Conservation (phyloP, 257 asterid species). For the Leonotis leonurus region DNA sequence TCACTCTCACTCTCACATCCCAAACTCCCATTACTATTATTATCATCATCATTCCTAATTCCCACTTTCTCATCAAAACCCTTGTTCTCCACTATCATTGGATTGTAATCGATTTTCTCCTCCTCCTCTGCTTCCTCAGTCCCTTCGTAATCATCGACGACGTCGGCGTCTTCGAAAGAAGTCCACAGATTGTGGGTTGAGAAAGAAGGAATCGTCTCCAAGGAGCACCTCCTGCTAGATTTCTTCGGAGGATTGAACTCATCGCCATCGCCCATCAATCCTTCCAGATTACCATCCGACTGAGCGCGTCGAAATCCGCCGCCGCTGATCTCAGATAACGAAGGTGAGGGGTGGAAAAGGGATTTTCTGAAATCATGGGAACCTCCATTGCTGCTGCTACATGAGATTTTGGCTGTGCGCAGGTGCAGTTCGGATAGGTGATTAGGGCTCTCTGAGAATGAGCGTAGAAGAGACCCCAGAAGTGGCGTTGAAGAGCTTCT, state of each 20-base stretch:
- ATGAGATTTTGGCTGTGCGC: slow-evolving; percentile 36
- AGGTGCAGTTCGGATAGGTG: slow-evolving; percentile 35
- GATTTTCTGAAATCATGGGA: slow-evolving; percentile 27
- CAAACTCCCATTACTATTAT: slow-evolving; percentile 6
- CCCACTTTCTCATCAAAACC: slow-evolving; percentile 21
- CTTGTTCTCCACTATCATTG: slow-evolving; percentile 13
- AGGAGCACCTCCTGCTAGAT: slow-evolving; percentile 22
- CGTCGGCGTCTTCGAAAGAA: slow-evolving; percentile 23
- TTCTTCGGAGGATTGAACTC: slow-evolving; percentile 44
- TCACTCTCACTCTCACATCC: slow-evolving; percentile 24
- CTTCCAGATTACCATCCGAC: slow-evolving; percentile 74
- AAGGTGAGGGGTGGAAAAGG: slow-evolving; percentile 42
- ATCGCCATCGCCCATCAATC: slow-evolving; percentile 53
- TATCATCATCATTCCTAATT: too few species aligned
- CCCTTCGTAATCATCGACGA: slow-evolving; percentile 35
- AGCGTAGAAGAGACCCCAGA: slow-evolving; percentile 61
- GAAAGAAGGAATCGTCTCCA: slow-evolving; percentile 64
- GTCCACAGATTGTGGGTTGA: slow-evolving; percentile 14
- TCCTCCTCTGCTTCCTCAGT: slow-evolving; percentile 6
- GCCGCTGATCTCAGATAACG: slow-evolving; percentile 26
- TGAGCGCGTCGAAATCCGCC: slow-evolving; percentile 51
- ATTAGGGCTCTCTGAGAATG: slow-evolving; percentile 48
- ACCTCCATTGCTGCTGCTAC: slow-evolving; percentile 7
- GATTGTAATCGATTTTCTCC: too few species aligned
- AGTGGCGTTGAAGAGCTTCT: slow-evolving; percentile 90